Evolutionary conservation across 2,329 filamentous ascomycete species (phyloP), one percentile per base, ranked within the genome.

Genomic region (Cercospora citrullina): DNA sequence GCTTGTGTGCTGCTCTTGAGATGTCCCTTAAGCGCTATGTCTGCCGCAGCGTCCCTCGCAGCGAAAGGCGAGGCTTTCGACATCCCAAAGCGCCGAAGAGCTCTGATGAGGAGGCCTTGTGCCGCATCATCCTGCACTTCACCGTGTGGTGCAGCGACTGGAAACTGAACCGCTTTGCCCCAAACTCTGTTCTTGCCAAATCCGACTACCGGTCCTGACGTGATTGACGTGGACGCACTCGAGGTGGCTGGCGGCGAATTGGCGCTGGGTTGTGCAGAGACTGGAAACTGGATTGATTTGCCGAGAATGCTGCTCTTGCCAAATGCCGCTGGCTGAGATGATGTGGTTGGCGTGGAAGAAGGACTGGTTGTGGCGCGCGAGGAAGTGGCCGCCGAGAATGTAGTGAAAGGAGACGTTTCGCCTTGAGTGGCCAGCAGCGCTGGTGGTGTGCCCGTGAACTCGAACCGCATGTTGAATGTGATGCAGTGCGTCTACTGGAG

Each of bases 401-500:
- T 33, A 21, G n/a, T 36, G 55, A 59, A 59, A 36, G 55, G 55
- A 31, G 55, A 59, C 6, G 8, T 31, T 14, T 36, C 55, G 55
- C 30, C 31, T 18, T 6, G 55, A 7, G 16, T n/a, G 30, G 55
- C 30, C 55, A 59, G 30, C 55, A 59, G 55, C 30, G 55, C 55
- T 36, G 28, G 55, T 59, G 55, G 55, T 42, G 60, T 57, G 64
- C 68, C 68, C 33, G 58, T 70, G 60, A 70, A 72, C 63, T 72
- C 68, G 68, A 72, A 72, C 55, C 59, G 59, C 70, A 72, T 72
- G 4, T 28, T 65, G 60, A 26, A 23, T 48, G 39, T 16, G 39
- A 31, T 21, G 31, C 21, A 28, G 31, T 36, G 28, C 16, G 31
- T 21, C 39, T 18, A 60, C 30, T 26, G 14, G 48, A 23, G 6